Evolutionary conservation across 2,329 filamentous ascomycete species (phyloP), one percentile per base, ranked within the genome.

Genomic region (Beauveria asiatica): DNA sequence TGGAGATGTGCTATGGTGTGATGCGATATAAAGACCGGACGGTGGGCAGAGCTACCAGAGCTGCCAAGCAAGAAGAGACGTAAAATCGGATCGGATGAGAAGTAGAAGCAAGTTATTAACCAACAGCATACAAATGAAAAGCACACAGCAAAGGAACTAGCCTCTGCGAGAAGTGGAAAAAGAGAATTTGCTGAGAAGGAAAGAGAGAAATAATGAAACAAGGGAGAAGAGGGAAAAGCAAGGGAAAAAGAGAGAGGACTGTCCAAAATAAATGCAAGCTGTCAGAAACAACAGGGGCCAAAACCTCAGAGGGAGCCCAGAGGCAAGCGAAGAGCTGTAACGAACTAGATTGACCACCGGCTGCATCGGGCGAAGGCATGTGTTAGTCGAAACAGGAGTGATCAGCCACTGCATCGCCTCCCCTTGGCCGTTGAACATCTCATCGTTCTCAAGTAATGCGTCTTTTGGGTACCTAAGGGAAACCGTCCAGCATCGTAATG

Each of bases 141-240:
- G 46, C 51, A 62, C 44, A 59, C 64, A 63, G 67, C 50, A 65
- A 67, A 64, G 63, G 66, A 66, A 68, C 67, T 68, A 62, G 68
- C 69, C 51, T 69, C 72, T 68, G 62, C 65, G 59, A 68, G 68
- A 67, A 67, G 68, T 70, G 37, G 42, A 63, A 60, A 59, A 61
- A 62, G 53, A 58, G 42, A 60, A 65, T 69, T 69, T 67, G 65
- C 64, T 65, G 64, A 67, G 64, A 63, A 64, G 59, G 56, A 62
- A 62, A 69, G 64, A 65, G 61, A 60, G 65, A 66, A 67, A 68
- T 59, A 57, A 61, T 62, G 61, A 65, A 67, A 65, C 55, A 61
- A 54, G 59, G 61, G 62, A 66, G 67, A 67, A 68, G 65, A 64
- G 66, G 65, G 65, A 59, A 64, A 61, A 56, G 13, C 13, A 16